A percentile compares a stretch with the other conserved stretches of the same genome.
phyloP scores from a whole-genome alignment of 495 filamentous ascomycete genomes.

The Aspergillus baeticus region DNA sequence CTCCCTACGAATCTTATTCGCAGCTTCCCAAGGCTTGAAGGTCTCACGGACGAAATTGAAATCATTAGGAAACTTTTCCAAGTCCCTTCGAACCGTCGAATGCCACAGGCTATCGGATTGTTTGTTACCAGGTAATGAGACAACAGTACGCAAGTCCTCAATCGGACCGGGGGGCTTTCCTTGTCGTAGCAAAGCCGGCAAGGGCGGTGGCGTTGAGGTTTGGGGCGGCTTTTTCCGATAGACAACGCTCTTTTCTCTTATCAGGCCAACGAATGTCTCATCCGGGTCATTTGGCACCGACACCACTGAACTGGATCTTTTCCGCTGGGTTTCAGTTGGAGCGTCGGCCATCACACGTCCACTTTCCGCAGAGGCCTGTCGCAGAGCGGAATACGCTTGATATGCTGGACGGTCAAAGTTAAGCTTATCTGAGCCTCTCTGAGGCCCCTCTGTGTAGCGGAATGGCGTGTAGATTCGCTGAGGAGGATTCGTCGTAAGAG shows the following conservation, averaged over 20 bases:
- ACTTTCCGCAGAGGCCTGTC: constrained; percentile 42
- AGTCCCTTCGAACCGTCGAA: constrained; percentile 31
- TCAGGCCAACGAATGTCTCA: constrained; percentile 48
- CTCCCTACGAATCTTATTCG: constrained; percentile 39
- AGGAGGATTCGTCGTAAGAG: constrained; percentile 39
- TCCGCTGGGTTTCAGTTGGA: constrained; percentile 7
- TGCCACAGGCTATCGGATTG: constrained; percentile 37
- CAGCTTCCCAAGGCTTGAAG: constrained; percentile 45
- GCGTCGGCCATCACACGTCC: constrained; percentile 43
- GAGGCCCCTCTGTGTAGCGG: constrained; percentile 47
- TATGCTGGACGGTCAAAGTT: constrained; percentile 41
- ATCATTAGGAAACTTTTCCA: constrained; percentile 41
- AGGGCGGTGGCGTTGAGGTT: constrained; percentile 25
- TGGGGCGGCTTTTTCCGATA: constrained; percentile 27
- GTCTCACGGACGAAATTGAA: constrained; percentile 50
- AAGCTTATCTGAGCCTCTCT: constrained; percentile 44
- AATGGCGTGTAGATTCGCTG: constrained; percentile 48
- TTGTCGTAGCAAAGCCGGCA: constrained; percentile 33
- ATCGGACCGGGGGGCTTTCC: constrained; percentile 23
- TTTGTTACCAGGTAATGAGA: constrained; percentile 34
- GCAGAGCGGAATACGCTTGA: constrained; percentile 45
- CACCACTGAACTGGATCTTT: constrained; percentile 17
- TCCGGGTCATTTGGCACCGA: constrained; percentile 28
- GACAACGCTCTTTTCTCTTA: constrained; percentile 44
- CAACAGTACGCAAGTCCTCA: constrained; percentile 36